Evolutionary conservation across 345 rosid species (phyloP), one percentile per base, ranked within the genome.

Genomic region (Ceriops tagal): DNA sequence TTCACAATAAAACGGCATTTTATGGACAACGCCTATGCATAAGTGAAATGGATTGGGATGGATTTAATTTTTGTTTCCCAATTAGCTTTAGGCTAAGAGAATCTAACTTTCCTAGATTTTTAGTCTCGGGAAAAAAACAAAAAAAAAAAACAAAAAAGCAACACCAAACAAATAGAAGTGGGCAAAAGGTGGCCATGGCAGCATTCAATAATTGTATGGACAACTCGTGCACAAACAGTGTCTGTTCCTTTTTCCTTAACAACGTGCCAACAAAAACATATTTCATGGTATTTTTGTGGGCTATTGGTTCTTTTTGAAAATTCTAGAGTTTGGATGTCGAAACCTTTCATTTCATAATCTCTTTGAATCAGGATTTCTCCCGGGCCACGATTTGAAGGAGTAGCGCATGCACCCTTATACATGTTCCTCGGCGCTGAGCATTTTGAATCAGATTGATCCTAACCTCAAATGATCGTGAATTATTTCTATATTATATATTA

Each of bases 171-270:
- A 62, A 61, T 35, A 62, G 57, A 8, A 55, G 74, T 55, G 20
- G 68, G 22, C 43, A 51, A 57, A 70, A 71, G 22, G 68, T 32
- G 55, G 67, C 56, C 53, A 61, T 13, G 19, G 20, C 30, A 47
- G 31, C 43, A 53, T 61, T 71, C 74, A 64, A 71, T 56, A 71
- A 71, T 71, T 43, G 67, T 61, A 62, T 6, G 35, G 35, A 10
- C 55, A 24, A 28, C 59, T 19, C 37, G 70, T 22, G 51, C 63
- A 10, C 5, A 22, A 10, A 27, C n/a, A 24, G 9, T 30, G 18
- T 31, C 46, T 22, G 20, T 66, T 58, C 34, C 60, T 31, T 53
- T 65, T 30, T 24, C 26, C 27, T 5, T 18, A 43, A 1, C 16
- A 30, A 39, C 13, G 1, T 63, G 43, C 37, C 62, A 21, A 24